Base-by-base conservation (phyloP, 768 basidiomycete genomes). In the Trametes villosa region DNA sequence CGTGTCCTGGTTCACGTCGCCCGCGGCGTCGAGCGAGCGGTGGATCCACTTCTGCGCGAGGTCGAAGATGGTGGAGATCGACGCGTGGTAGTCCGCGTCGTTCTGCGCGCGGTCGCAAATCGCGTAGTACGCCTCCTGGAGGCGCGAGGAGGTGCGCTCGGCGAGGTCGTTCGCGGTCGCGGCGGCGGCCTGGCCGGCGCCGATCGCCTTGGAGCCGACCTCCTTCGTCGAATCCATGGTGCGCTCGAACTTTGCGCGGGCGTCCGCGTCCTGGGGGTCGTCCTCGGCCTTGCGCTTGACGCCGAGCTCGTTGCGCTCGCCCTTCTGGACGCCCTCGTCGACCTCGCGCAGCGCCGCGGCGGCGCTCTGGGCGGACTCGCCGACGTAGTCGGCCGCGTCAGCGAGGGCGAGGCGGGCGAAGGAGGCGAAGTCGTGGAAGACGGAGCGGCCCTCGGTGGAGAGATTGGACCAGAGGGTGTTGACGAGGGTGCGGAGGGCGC, bases 171-270 rank as follows among this genome's bases (percentile, higher is more conserved):
- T 72, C 1, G 76, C 71, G 6, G 77, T 75, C 0, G 67, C 71
- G 3, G 76, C 74, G 3, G 78, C 77, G 0, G 72, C 70, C 66
- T 88, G 84, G 4, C 77, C 76, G 0, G 75, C 76, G 4, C 83
- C 86, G 27, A 91, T 90, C 9, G 78, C 80, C 31, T 75, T 76
- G 0, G 80, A 82, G 9, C 89, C 89, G 0, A 75, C 77, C 12
- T 74, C 79, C 69, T 87, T 90, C 11, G 83, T 76, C 0, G 79
- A 80, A 29, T 89, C 89, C 83, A 91, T 86, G 0, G 85, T 79
- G 63, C 83, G 82, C 72, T 89, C 86, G 68, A 87, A 91, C 27
- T 79, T 76, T 8, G 78, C 79, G 67, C 82, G 82, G 4, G 77
- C 59, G 30, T 88, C 86, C 7, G 76, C 62, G 12, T 71, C 68